Evolutionary conservation across 164 flowering plant genomes (phyloP).

Genomic region (Stephania cephalantha): DNA sequence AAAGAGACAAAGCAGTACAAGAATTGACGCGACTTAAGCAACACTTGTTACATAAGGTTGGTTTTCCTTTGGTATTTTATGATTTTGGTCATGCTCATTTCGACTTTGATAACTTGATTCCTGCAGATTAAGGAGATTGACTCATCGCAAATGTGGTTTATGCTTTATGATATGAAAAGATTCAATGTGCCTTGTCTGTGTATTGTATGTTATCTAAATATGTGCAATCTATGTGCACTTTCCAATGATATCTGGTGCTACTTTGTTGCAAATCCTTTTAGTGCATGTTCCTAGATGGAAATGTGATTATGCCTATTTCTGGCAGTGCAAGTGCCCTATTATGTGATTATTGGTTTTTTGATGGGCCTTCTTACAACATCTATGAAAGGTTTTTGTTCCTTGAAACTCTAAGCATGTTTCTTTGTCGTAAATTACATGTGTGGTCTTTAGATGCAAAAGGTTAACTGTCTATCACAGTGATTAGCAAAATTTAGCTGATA

Average conservation of each 20-base stretch:
- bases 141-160: background rate
- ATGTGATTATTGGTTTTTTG: background rate
- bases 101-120: background rate
- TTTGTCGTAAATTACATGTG: too few relatives aligned
- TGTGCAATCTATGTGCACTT: background rate
- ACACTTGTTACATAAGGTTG: conserved; percentile 90
- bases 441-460: too few relatives aligned
- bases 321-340: too few relatives aligned
- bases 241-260: background rate
- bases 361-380: too few relatives aligned
- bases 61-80: conserved; percentile 2
- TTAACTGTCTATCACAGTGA: too few relatives aligned
- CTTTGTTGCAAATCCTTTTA: background rate
- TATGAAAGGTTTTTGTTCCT: too few relatives aligned
- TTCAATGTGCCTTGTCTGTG: background rate
- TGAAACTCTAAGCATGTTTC: too few relatives aligned
- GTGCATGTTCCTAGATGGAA: background rate
- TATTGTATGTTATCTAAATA: background rate
- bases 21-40: conserved; percentile 85
- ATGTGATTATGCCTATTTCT: background rate
- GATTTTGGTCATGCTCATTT: background rate
- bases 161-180: background rate
- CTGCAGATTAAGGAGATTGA: background rate
- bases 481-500: too few relatives aligned
- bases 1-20: conserved; percentile 81